These are phyloP conservation scores for Acanthamoeba polyphaga DNA, from an alignment of 208 protist species.

Conservation along the genomic window DNA sequence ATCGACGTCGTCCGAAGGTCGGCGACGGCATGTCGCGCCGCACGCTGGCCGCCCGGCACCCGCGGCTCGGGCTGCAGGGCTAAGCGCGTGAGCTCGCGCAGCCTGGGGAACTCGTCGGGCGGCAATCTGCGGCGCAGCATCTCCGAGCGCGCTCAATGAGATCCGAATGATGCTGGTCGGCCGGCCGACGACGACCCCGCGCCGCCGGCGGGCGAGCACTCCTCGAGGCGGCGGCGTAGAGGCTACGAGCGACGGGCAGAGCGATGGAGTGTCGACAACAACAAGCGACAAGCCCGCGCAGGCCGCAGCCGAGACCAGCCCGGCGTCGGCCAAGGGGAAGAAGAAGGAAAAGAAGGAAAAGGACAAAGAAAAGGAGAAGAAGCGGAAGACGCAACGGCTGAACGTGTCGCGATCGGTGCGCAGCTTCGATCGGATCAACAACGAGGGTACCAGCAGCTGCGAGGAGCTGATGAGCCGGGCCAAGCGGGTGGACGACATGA, in stretches of 20 bases:
- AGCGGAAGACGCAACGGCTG: not conserved
- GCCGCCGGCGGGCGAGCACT: not conserved
- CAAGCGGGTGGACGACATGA: not conserved
- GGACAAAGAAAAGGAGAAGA: not conserved
- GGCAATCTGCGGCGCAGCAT: conserved; percentile 18
- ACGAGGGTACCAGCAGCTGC: not conserved
- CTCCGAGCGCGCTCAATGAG: not conserved
- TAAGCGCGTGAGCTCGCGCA: conserved; percentile 49
- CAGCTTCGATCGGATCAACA: conserved; percentile 1
- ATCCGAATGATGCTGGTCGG: not conserved
- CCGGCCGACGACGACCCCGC: not conserved
- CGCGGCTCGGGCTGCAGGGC: not conserved
- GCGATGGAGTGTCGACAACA: not conserved
- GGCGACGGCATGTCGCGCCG: not conserved
- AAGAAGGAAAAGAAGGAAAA: not conserved
- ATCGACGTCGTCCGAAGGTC: not conserved
- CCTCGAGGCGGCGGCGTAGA: not conserved
- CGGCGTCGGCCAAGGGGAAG: not conserved
- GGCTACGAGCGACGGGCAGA: not conserved
- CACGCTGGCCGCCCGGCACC: not conserved
- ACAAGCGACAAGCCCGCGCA: not conserved
- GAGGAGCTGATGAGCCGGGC: not conserved
- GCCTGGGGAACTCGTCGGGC: not conserved
- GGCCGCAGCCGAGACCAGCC: not conserved
- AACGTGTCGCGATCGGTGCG: conserved; percentile 14